phyloP scores from a whole-genome alignment of 2,329 filamentous ascomycete genomes.

The Periglandula ipomoeae region DNA sequence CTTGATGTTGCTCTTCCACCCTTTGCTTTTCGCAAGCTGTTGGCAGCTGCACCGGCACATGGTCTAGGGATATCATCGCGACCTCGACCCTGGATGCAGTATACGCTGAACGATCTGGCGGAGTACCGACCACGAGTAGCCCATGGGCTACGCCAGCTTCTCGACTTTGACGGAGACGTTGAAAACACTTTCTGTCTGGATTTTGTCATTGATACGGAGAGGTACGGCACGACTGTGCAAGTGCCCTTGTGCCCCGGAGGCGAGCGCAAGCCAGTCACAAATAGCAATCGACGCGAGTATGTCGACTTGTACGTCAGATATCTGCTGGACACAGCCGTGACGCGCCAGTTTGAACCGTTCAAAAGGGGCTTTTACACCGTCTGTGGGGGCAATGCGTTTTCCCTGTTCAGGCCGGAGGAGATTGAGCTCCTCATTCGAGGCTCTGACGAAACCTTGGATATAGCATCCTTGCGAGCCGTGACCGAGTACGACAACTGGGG shows the following conservation, averaged over 20 bases:
- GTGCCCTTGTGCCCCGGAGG: constrained; percentile 68
- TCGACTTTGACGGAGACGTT: constrained; percentile 80
- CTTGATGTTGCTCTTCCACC: constrained; percentile 80
- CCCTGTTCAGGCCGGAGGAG: constrained; percentile 81
- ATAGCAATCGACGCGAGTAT: constrained; percentile 73
- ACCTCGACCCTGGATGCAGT: constrained; percentile 55
- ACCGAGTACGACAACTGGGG: constrained; percentile 79
- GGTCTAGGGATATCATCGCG: constrained; percentile 45
- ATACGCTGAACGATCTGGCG: constrained; percentile 71
- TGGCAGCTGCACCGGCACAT: constrained; percentile 63
- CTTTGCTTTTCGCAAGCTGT: constrained; percentile 80
- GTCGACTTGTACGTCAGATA: constrained; percentile 78
- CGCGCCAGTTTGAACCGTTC: constrained; percentile 84
- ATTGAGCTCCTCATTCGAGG: constrained; percentile 82
- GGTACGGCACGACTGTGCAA: constrained; percentile 59
- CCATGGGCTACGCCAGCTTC: constrained; percentile 61
- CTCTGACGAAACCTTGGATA: constrained; percentile 75
- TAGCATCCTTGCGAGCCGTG: constrained; percentile 64
- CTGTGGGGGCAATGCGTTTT: constrained; percentile 79
- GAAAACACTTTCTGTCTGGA: constrained; percentile 71
- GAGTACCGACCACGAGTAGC: constrained; percentile 74
- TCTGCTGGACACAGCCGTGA: constrained; percentile 67
- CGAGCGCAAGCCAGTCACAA: constrained; percentile 70
- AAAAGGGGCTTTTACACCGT: constrained; percentile 90
- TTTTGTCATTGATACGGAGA: constrained; percentile 69